These are phyloP conservation scores for Myriosclerotinia curreyana DNA, from an alignment of 2,329 filamentous ascomycete species.

Conservation along the genomic window DNA sequence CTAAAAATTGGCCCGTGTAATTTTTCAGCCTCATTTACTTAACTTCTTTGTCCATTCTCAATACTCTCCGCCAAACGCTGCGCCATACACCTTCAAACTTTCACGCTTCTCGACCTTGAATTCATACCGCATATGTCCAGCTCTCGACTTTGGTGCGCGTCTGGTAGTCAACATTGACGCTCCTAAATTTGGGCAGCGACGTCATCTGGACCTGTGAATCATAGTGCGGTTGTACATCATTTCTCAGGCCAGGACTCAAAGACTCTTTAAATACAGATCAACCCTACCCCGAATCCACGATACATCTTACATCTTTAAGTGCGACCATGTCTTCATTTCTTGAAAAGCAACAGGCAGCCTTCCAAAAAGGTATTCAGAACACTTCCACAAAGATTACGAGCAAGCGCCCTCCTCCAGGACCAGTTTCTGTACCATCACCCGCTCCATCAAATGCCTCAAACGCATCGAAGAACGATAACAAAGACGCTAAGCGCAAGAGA, in stretches of 20 bases:
- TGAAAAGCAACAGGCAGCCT: slow-evolving; percentile 61
- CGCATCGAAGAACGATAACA: slow-evolving; percentile 52
- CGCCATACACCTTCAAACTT: neutral
- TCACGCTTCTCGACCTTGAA: neutral
- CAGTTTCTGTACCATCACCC: slow-evolving; percentile 57
- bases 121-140: neutral
- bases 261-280: neutral
- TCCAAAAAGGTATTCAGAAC: slow-evolving; percentile 59
- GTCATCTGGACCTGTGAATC: neutral
- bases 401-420: slow-evolving; percentile 50
- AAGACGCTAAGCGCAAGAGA: slow-evolving; percentile 60
- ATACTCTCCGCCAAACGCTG: neutral
- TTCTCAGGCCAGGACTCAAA: neutral
- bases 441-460: slow-evolving; percentile 56
- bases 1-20: slow-evolving; percentile 6
- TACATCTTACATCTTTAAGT: neutral
- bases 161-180: neutral
- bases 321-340: slow-evolving; percentile 58
- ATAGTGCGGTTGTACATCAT: neutral
- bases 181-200: neutral
- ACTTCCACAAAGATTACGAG: slow-evolving; percentile 60
- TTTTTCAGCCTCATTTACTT: slow-evolving; percentile 14
- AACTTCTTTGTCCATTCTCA: slow-evolving; percentile 6
- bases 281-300: neutral
- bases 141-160: neutral